Evolutionary conservation across 352 stramenopile genomes (phyloP), one percentile per base, ranked within the genome.

Genomic region (Globisporangium spinosum): DNA sequence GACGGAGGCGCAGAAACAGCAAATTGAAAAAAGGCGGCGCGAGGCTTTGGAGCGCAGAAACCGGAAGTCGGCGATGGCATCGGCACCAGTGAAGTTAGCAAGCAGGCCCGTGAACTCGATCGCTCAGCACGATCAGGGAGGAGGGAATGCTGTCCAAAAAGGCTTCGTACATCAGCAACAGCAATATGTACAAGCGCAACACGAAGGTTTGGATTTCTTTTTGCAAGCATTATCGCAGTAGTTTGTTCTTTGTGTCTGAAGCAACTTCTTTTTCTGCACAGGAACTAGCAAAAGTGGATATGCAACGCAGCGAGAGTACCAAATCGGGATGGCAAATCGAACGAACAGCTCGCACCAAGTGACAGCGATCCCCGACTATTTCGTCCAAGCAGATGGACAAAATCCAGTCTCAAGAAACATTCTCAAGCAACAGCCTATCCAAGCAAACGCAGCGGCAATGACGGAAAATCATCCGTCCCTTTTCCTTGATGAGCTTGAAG

Each of bases 11-110:
- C 84, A 94, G 56, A 69, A 69, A 35, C 60, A 76, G 20, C 70
- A 80, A 40, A 84, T 95, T 17, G 87, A 93, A 67, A 45, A 63
- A 3, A 76, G 77, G 34, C 73, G 87, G 20, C 73, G 62, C 22
- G 79, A 89, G 54, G 85, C 85, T 35, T 70, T 95, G 17, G 78
- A 85, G 40, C 84, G 85, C 60, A 70, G 81, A 32, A 78, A 80
- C 70, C 74, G 73, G 15, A 68, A 70, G 13, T 22, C 71, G 22
- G 10, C 7, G 35, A n/a, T 25, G 47, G 10, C 34, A 15, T 8
- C 27, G 3, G 35, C 10, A 22, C 20, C 67, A 38, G 10, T 29
- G 15, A 57, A 57, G 17, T 55, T 7, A 43, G 64, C 22, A 38
- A 68, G 5, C 32, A 49, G n/a, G 2, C 13, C 29, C 43, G 9